Base-by-base conservation (phyloP, 306 rosid species). In the Vigna radiata region DNA sequence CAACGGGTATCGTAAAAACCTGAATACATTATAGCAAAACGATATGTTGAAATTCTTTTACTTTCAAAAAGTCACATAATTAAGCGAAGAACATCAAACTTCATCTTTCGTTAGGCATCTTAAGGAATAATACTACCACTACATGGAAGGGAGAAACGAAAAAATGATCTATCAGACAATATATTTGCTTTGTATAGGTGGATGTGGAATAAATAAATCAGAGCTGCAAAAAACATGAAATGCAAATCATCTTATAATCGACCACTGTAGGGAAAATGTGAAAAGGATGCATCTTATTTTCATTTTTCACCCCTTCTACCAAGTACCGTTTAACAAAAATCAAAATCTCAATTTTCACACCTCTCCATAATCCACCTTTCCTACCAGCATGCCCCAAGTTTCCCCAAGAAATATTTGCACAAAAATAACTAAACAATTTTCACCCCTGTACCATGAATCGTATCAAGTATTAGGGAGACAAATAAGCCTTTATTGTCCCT, bases 1-100 rank as follows among this genome's bases (percentile, higher is more conserved):
- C 21, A 31, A 61, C 46, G 33, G 68, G 46, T 61, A 61, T 16
- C 46, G 44, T 61, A 61, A 61, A 61, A 67, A 67, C 54, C 72
- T 67, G 72, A 37, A 19, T 67, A 6, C 39, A 44, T 67, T 3
- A 43, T 67, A 6, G 72, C 54, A 67, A 61, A 36, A 61, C 7
- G 3, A 33, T 61, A 16, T 61, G 11, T 46, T 31, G 33, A 31
- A 36, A 6, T 44, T 61, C n/a, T 61, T 31, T 61, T 2, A 61
- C 23, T 61, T 15, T 18, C 21, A 6, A 2, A 29, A 6, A 7
- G 43, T 5, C 43, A 60, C 19, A 61, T 1, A 61, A 31, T 29
- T 60, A 4, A 29, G 10, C 14, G 6, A 59, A 25, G 67, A 60
- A 60, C 43, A 29, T 29, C 2, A 41, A 25, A 59, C 65, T 27